Percentiles rank a stretch among this genome's conserved stretches.
Conservation (phyloP, 2,329 filamentous ascomycete species). For the Anisogramma anomala region DNA sequence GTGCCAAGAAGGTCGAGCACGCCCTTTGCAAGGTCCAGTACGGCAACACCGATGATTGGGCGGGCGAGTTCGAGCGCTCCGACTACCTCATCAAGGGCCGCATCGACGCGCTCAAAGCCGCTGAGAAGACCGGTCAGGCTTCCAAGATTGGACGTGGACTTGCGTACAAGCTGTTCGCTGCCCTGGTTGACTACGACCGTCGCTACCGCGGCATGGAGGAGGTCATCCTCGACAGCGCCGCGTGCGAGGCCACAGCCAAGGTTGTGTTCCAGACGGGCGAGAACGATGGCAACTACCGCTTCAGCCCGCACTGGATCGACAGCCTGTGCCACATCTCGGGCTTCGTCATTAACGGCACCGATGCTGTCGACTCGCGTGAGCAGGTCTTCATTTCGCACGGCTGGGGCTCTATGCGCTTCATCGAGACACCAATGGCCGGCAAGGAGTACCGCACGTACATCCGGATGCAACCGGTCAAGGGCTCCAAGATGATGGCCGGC, state of each 20-base stretch:
- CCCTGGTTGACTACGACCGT: constrained; percentile 44
- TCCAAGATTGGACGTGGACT: constrained; percentile 64
- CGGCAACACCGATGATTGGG: constrained; percentile 48
- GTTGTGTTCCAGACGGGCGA: constrained; percentile 35
- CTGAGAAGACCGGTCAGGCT: constrained; percentile 52
- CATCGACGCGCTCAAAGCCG: constrained; percentile 45
- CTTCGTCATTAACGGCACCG: constrained; percentile 49
- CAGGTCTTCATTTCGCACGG: constrained; percentile 49
- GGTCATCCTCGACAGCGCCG: constrained; percentile 40
- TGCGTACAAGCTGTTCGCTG: constrained; percentile 59
- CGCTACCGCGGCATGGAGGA: constrained; percentile 48
- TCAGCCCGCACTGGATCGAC: constrained; percentile 48
- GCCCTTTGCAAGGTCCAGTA: constrained; percentile 51
- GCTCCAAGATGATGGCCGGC: constrained; percentile 39
- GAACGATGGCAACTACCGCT: constrained; percentile 41
- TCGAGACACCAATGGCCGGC: constrained; percentile 31
- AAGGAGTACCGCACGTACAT: constrained; percentile 47
- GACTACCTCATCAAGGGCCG: constrained; percentile 58
- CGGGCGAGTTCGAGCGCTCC: constrained; percentile 53
- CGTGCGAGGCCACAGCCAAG: constrained; percentile 32
- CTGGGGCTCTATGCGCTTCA: constrained; percentile 42
- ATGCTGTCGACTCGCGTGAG: constrained; percentile 41
- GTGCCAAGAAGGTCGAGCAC: constrained; percentile 47
- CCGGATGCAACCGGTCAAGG: constrained; percentile 43
- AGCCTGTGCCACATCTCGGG: constrained; percentile 47